A percentile compares a stretch with the other conserved stretches of the same genome.
Evolutionary conservation across 176 grass and related monocot species (phyloP).

Genomic region (Chloris gayana): DNA sequence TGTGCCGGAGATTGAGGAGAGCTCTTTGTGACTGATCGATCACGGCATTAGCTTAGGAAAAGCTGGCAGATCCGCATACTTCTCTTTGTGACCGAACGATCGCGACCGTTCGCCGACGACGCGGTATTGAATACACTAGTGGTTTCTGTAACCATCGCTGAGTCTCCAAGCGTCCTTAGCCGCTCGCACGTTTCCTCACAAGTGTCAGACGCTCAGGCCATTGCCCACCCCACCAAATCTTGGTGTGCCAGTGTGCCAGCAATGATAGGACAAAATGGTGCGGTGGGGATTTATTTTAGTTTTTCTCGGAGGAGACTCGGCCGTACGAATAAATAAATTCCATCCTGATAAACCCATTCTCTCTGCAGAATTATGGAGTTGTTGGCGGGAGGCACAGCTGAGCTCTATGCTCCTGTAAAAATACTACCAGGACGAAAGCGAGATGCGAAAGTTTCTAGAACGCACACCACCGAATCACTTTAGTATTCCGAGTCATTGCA

Average conservation of each 20-base stretch:
- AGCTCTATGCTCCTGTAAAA: neutral
- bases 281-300: neutral
- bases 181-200: constrained; percentile 14
- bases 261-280: neutral
- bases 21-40: neutral
- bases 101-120: constrained; percentile 34
- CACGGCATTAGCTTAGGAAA: constrained; percentile 25
- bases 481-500: neutral
- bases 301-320: neutral
- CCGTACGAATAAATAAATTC: neutral
- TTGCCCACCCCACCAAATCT: neutral
- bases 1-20: neutral
- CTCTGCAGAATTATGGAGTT: neutral
- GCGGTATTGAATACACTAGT: constrained; percentile 11
- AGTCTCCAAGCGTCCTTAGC: neutral
- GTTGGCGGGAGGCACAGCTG: neutral
- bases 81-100: constrained; percentile 4
- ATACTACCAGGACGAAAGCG: neutral
- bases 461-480: constrained; percentile 1
- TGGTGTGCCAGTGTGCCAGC: constrained; percentile 1
- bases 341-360: neutral
- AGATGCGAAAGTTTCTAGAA: constrained; percentile 15
- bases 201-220: neutral
- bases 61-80: neutral
- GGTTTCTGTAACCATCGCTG: constrained; percentile 12